Percentiles rank a stretch among this genome's conserved stretches.
phyloP scores from a whole-genome alignment of 208 protist genomes.

The Crithidia bombi region DNA sequence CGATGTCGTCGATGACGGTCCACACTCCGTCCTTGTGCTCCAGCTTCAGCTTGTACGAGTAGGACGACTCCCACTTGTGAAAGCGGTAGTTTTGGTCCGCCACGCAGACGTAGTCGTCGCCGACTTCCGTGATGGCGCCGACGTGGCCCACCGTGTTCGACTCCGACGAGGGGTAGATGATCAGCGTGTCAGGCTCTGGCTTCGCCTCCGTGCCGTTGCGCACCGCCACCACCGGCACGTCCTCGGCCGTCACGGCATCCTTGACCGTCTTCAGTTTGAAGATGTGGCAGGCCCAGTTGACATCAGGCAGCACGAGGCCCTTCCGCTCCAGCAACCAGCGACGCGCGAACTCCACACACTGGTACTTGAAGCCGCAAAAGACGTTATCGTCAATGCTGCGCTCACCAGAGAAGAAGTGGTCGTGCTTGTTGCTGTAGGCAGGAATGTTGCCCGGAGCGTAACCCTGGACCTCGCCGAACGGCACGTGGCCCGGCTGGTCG shows the following conservation, averaged over 20 bases:
- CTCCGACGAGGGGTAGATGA: conserved; percentile 74
- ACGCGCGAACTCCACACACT: conserved; percentile 90
- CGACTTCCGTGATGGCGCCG: conserved; percentile 84
- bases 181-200: conserved; percentile 75
- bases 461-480: conserved; percentile 80
- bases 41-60: conserved; percentile 64
- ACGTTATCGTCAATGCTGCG: conserved; percentile 77
- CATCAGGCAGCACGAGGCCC: conserved; percentile 75
- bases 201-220: conserved; percentile 64
- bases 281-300: conserved; percentile 86
- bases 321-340: conserved; percentile 86
- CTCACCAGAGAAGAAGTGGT: conserved; percentile 87
- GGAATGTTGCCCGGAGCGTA: conserved; percentile 75
- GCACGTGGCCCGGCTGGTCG: conserved; percentile 43
- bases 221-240: conserved; percentile 52
- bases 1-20: conserved; percentile 72
- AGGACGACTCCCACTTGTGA: conserved; percentile 74
- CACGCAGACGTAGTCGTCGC: conserved; percentile 82
- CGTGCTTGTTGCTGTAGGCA: conserved; percentile 90
- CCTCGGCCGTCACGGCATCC: conserved; percentile 62
- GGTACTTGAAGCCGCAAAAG: conserved; percentile 91
- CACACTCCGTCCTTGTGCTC: conserved; percentile 56
- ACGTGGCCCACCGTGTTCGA: conserved; percentile 72
- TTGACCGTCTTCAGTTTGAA: conserved; percentile 67
- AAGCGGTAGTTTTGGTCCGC: conserved; percentile 90